These are phyloP conservation scores for Lanmaoa pseudosensibilis DNA, from an alignment of 768 basidiomycete genomes.

Conservation along the genomic window DNA sequence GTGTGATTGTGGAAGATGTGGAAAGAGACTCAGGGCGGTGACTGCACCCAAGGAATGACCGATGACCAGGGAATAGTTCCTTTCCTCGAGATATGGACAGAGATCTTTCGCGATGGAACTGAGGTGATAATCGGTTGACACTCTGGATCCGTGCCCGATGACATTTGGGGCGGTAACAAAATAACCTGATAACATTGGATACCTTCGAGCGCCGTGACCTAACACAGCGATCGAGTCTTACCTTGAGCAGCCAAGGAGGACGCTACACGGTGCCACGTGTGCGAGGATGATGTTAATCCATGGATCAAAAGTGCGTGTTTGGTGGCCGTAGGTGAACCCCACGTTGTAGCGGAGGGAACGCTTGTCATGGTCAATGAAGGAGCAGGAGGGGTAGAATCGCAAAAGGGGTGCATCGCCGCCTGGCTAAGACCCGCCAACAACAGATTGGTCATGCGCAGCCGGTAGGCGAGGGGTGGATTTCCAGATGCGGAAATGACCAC, in stretches of 20 bases:
- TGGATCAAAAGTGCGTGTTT: constrained; percentile 30
- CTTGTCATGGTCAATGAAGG: constrained; percentile 11
- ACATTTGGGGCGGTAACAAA: constrained; percentile 25
- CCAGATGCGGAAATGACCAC: no score
- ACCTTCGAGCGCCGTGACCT: not conserved
- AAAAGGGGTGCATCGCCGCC: no score
- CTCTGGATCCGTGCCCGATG: constrained; percentile 16
- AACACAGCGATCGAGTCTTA: not conserved
- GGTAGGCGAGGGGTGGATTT: no score
- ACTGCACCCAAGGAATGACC: constrained; percentile 22
- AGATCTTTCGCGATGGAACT: constrained; percentile 17
- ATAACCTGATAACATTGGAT: constrained; percentile 14
- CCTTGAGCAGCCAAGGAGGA: constrained; percentile 17
- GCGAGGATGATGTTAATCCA: constrained; percentile 23
- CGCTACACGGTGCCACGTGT: constrained; percentile 21
- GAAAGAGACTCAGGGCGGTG: constrained; percentile 6
- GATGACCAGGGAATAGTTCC: constrained; percentile 13
- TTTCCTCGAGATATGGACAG: constrained; percentile 15
- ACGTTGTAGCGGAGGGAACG: constrained; percentile 16
- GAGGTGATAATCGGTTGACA: constrained; percentile 12
- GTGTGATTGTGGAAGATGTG: constrained; percentile 1
- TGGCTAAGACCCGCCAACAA: no score
- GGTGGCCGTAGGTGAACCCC: constrained; percentile 23
- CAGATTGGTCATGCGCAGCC: no score
- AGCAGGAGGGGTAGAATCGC: no score